phyloP scores from a whole-genome alignment of 495 filamentous ascomycete genomes.

The Ramalina intermedia region DNA sequence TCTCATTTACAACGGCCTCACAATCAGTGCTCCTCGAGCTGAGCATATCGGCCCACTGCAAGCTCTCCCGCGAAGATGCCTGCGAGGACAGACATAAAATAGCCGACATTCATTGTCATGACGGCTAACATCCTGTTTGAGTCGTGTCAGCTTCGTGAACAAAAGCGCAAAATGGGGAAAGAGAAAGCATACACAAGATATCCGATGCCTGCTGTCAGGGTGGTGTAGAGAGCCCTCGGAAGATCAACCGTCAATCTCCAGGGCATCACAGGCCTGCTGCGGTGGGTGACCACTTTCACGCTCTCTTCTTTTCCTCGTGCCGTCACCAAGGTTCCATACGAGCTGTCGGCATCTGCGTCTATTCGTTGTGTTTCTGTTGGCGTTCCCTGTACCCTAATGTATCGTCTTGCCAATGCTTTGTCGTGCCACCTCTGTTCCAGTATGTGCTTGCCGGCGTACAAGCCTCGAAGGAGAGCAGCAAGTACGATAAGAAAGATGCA shows the following conservation, averaged over 20 bases:
- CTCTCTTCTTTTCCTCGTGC: conserved; percentile 61
- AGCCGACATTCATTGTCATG: conserved; percentile 96
- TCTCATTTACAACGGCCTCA: not conserved
- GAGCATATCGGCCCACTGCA: conserved; percentile 43
- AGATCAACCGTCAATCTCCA: conserved; percentile 73
- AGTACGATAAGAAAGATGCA: conserved; percentile 78
- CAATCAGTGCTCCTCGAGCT: conserved; percentile 5
- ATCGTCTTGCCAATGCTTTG: conserved; percentile 52
- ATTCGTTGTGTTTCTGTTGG: conserved; percentile 38
- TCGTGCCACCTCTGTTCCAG: conserved; percentile 47
- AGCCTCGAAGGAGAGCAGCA: conserved; percentile 47
- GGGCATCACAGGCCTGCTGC: conserved; percentile 34
- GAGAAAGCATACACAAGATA: conserved; percentile 72
- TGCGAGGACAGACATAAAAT: conserved; percentile 73
- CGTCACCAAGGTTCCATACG: conserved; percentile 42
- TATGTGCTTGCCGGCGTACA: conserved; percentile 49
- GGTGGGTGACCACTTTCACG: conserved; percentile 50
- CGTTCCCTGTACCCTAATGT: conserved; percentile 57
- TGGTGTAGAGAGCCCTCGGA: conserved; percentile 52
- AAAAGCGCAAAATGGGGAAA: not conserved
- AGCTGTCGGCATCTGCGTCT: conserved; percentile 39
- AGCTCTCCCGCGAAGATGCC: conserved; percentile 79
- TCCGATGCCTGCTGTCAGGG: conserved; percentile 55
- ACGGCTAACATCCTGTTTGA: conserved; percentile 79
- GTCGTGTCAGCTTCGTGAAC: conserved; percentile 7